These are phyloP conservation scores for Yamadazyma akitaensis DNA, from an alignment of 805 yeast genomes.

Conservation along the genomic window DNA sequence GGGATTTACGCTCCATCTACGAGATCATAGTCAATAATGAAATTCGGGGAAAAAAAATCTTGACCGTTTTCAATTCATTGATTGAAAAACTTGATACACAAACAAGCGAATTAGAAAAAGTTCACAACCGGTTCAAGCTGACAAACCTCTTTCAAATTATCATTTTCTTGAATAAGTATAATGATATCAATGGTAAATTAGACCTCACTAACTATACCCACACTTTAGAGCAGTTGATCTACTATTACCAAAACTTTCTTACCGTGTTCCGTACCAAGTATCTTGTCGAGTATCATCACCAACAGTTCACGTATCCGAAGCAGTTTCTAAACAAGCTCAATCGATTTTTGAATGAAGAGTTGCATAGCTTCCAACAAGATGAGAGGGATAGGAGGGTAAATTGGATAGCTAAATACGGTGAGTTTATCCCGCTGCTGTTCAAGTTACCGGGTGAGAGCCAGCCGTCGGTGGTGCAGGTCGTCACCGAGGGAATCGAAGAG, in stretches of 20 bases:
- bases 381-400: slow-evolving; percentile 32
- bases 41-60: slow-evolving; percentile 24
- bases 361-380: slow-evolving; percentile 28
- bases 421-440: slow-evolving; percentile 39
- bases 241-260: slow-evolving; percentile 36
- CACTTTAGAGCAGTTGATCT: slow-evolving; percentile 27
- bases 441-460: slow-evolving; percentile 37
- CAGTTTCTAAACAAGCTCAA: slow-evolving; percentile 29
- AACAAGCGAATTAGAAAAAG: slow-evolving; percentile 9
- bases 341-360: slow-evolving; percentile 32
- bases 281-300: slow-evolving; percentile 37
- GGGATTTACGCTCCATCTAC: slow-evolving; percentile 39
- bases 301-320: slow-evolving; percentile 37
- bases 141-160: slow-evolving; percentile 24
- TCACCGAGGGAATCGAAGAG: slow-evolving; percentile 35
- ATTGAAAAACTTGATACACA: slow-evolving; percentile 16
- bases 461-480: slow-evolving; percentile 38
- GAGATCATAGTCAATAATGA: slow-evolving; percentile 36
- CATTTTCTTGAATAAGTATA: slow-evolving; percentile 18
- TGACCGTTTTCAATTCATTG: slow-evolving; percentile 14
- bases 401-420: slow-evolving; percentile 40
- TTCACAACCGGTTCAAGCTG: slow-evolving; percentile 22
- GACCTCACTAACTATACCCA: slow-evolving; percentile 22
- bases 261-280: slow-evolving; percentile 33
- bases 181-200: slow-evolving; percentile 12